Percentiles rank a stretch among this genome's conserved stretches.
Conservation (phyloP, 2,329 filamentous ascomycete genomes). For the Neoascochyta sp. region DNA sequence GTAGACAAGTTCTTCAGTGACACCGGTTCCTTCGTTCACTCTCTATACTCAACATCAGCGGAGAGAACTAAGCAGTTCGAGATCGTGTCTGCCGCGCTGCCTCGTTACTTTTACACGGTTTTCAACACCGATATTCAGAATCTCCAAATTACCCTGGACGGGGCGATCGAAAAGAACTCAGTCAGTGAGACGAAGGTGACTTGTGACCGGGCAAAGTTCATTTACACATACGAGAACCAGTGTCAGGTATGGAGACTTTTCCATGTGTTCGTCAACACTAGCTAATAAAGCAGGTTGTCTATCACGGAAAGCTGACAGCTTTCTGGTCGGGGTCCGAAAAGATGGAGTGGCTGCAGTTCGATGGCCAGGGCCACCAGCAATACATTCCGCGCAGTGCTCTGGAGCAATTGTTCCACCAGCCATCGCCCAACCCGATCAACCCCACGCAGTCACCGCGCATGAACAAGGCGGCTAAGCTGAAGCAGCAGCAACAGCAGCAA, state of each 20-base stretch:
- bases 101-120: constrained; percentile 85
- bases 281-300: constrained; percentile 59
- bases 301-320: constrained; percentile 71
- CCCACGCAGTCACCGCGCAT: constrained; percentile 56
- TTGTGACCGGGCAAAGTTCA: constrained; percentile 71
- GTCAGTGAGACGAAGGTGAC: constrained; percentile 69
- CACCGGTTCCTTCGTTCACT: constrained; percentile 71
- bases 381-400: constrained; percentile 68
- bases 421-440: constrained; percentile 46
- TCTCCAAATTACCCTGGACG: constrained; percentile 82
- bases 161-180: constrained; percentile 55
- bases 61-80: constrained; percentile 78
- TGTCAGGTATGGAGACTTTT: constrained; percentile 62
- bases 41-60: constrained; percentile 53
- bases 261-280: background rate
- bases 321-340: constrained; percentile 74
- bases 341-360: constrained; percentile 81
- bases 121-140: constrained; percentile 79
- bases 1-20: constrained; percentile 78
- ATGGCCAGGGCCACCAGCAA: constrained; percentile 73
- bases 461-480: constrained; percentile 53
- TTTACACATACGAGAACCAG: constrained; percentile 84
- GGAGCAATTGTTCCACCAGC: constrained; percentile 44
- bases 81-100: constrained; percentile 73
- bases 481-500: constrained; percentile 43